Percentiles rank a stretch among this genome's conserved stretches.
Conservation (phyloP, 1,139 yeast species). For the Diutina rugosa region DNA sequence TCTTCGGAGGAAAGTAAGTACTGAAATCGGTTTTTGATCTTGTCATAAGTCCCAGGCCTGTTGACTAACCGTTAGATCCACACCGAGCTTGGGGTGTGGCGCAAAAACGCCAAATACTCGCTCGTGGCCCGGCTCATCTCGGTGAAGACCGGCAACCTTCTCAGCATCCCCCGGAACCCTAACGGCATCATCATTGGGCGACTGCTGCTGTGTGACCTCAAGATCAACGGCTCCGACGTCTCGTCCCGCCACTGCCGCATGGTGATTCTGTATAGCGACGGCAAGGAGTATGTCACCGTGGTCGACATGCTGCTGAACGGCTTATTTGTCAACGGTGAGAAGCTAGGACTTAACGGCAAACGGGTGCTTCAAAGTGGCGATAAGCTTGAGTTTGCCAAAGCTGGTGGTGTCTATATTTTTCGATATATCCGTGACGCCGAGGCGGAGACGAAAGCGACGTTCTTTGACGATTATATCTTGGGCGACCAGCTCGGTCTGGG, state of each 20-base stretch:
- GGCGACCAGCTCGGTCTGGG: constrained; percentile 62
- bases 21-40: not conserved
- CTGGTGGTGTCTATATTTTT: constrained; percentile 37
- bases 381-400: constrained; percentile 46
- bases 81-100: not conserved
- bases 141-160: constrained; percentile 17
- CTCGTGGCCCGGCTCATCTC: constrained; percentile 18
- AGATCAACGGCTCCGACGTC: constrained; percentile 43
- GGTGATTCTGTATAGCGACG: constrained; percentile 21
- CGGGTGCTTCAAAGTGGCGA: constrained; percentile 53
- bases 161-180: constrained; percentile 21
- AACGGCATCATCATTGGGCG: constrained; percentile 38
- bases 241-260: constrained; percentile 56
- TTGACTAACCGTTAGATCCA: not conserved
- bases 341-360: constrained; percentile 23
- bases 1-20: not conserved
- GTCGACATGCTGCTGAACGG: constrained; percentile 60
- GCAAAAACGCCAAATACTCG: not conserved
- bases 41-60: not conserved
- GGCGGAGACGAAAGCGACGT: constrained; percentile 17
- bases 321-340: constrained; percentile 45
- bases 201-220: constrained; percentile 50
- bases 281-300: constrained; percentile 31
- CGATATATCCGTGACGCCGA: constrained; percentile 25
- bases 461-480: constrained; percentile 48